phyloP scores from a whole-genome alignment of 371 early-diverging fungal genomes.

The Mortierella sp. region DNA sequence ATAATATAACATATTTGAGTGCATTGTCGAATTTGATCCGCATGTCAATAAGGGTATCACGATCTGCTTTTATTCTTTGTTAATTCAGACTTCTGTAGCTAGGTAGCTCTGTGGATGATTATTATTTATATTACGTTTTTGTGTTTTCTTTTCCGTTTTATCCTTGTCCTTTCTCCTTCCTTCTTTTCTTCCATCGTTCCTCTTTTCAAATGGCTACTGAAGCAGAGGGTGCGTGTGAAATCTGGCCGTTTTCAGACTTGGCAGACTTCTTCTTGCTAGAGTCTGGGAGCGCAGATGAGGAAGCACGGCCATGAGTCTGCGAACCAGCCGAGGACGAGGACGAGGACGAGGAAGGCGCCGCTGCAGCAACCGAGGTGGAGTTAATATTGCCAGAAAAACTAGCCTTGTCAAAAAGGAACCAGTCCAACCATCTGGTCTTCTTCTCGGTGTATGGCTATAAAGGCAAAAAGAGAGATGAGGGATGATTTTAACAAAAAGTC shows the following conservation, averaged over 20 bases:
- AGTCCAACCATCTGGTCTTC: conserved; percentile 51
- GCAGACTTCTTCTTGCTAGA: not conserved
- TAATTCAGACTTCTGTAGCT: too few species aligned
- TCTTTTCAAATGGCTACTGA: too few species aligned
- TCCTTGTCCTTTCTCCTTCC: too few species aligned
- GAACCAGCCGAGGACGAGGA: not conserved
- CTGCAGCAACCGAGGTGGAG: not conserved
- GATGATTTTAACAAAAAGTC: not conserved
- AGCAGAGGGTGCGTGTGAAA: conserved; percentile 7
- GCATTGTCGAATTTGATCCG: too few species aligned
- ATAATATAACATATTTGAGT: too few species aligned
- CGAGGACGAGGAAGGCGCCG: not conserved
- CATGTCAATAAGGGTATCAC: too few species aligned
- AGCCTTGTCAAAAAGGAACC: conserved; percentile 53
- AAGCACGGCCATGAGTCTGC: conserved; percentile 12
- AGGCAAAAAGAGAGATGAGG: not conserved
- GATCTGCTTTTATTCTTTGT: too few species aligned
- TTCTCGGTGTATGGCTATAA: conserved; percentile 53
- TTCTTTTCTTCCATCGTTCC: too few species aligned
- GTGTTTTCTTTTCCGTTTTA: too few species aligned
- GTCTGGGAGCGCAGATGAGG: conserved; percentile 25
- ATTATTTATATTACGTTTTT: too few species aligned
- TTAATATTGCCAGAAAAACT: conserved; percentile 24
- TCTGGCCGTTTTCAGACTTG: conserved; percentile 14
- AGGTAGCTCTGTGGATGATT: too few species aligned